phyloP scores from a whole-genome alignment of 2,329 filamentous ascomycete species.

The Pseudocercospora musae region DNA sequence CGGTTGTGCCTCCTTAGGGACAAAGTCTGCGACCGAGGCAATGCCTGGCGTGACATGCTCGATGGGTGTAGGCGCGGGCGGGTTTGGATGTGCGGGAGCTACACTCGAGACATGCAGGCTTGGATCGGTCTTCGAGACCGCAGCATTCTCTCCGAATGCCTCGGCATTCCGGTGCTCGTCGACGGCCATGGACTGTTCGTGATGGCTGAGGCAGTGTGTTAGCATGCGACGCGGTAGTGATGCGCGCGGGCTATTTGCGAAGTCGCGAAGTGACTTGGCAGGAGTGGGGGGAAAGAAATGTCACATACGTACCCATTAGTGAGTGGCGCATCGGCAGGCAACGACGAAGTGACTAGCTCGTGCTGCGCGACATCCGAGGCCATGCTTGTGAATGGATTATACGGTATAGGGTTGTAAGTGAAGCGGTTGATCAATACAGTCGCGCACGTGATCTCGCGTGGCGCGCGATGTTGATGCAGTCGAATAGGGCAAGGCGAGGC shows the following conservation, averaged over 20 bases:
- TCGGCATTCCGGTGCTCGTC: slow-evolving; percentile 22
- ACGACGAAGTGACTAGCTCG: slow-evolving; percentile 14
- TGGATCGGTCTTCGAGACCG: slow-evolving; percentile 21
- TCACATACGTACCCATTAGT: slow-evolving; percentile 26
- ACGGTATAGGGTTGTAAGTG: not conserved
- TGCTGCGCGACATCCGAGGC: slow-evolving; percentile 24
- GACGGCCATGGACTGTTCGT: slow-evolving; percentile 15
- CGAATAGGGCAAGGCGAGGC: slow-evolving; percentile 12
- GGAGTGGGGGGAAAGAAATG: too few relatives aligned
- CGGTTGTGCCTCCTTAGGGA: slow-evolving; percentile 39
- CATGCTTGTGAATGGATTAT: slow-evolving; percentile 14
- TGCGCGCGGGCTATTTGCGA: not conserved
- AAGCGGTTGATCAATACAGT: not conserved
- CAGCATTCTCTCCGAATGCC: slow-evolving; percentile 25
- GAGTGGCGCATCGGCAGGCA: slow-evolving; percentile 18
- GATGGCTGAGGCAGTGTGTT: slow-evolving; percentile 7
- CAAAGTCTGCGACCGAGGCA: slow-evolving; percentile 42
- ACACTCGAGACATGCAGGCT: slow-evolving; percentile 19
- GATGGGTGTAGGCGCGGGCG: slow-evolving; percentile 36
- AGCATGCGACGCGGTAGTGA: not conserved
- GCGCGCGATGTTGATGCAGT: slow-evolving; percentile 2
- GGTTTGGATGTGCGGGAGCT: slow-evolving; percentile 21
- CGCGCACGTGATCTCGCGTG: slow-evolving; percentile 24
- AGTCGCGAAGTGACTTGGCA: not conserved
- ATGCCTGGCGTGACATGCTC: slow-evolving; percentile 45